phyloP scores from a whole-genome alignment of 306 rosid genomes.

The Glycine tomentella region DNA sequence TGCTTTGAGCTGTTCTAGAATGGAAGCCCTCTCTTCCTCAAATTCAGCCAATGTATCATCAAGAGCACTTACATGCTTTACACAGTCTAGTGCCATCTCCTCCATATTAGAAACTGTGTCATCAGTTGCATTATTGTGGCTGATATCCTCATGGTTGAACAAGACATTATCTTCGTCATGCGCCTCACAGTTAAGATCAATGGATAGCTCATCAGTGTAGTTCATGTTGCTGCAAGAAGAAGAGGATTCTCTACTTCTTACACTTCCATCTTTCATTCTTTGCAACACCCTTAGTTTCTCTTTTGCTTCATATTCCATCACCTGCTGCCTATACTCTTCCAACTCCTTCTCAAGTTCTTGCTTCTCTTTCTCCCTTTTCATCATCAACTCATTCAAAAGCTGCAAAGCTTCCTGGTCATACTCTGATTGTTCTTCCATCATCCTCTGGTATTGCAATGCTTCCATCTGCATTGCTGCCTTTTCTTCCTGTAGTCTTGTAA shows the following conservation, averaged over 20 bases:
- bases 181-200: slow-evolving; percentile 61
- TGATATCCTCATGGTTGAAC: slow-evolving; percentile 44
- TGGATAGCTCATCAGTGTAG: slow-evolving; percentile 63
- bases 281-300: slow-evolving; percentile 60
- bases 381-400: slow-evolving; percentile 77
- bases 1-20: slow-evolving; percentile 76
- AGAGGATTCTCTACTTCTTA: slow-evolving; percentile 65
- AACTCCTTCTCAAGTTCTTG: slow-evolving; percentile 74
- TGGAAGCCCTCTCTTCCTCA: slow-evolving; percentile 74
- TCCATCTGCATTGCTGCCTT: slow-evolving; percentile 92
- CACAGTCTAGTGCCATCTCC: slow-evolving; percentile 73
- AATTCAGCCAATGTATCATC: slow-evolving; percentile 72
- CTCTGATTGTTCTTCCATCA: slow-evolving; percentile 96
- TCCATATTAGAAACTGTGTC: slow-evolving; percentile 59
- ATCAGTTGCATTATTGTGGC: slow-evolving; percentile 26
- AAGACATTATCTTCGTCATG: slow-evolving; percentile 55
- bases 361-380: slow-evolving; percentile 80
- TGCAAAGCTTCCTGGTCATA: slow-evolving; percentile 91
- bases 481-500: slow-evolving; percentile 90
- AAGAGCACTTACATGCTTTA: slow-evolving; percentile 62
- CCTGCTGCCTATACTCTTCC: slow-evolving; percentile 64
- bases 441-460: slow-evolving; percentile 85
- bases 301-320: slow-evolving; percentile 66
- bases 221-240: slow-evolving; percentile 62
- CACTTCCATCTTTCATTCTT: slow-evolving; percentile 65